A percentile compares a stretch with the other conserved stretches of the same genome.
Conservation (phyloP, 148 eudicot species). For the Rhododendron griersonianum region DNA sequence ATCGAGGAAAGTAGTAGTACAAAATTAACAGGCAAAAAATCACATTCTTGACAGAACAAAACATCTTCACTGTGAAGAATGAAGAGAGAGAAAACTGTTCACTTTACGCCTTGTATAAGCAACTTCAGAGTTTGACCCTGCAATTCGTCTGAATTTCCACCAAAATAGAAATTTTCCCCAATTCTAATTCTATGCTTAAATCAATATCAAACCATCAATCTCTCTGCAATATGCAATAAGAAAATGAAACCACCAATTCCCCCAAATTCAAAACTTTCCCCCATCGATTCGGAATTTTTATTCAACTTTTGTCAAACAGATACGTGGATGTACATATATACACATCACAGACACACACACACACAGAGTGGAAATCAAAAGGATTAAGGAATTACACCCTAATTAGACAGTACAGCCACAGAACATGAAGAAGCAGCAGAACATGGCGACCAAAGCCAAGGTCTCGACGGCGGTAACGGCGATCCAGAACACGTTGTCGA, state of each 20-base stretch:
- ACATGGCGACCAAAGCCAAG: conserved; percentile 36
- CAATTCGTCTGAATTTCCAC: background rate
- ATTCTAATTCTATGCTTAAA: background rate
- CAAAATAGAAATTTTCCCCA: background rate
- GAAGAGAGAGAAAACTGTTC: background rate
- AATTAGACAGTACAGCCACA: conserved; percentile 53
- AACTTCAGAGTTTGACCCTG: background rate
- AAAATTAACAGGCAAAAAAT: background rate
- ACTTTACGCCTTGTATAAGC: background rate
- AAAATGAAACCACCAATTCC: background rate
- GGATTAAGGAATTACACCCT: conserved; percentile 9
- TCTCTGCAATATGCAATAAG: background rate
- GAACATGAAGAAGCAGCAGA: conserved; percentile 49
- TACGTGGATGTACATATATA: background rate
- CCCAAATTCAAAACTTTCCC: background rate
- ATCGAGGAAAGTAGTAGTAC: background rate
- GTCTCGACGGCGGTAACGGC: conserved; percentile 40
- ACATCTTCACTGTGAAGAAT: background rate
- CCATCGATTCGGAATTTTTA: background rate
- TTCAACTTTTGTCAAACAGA: background rate
- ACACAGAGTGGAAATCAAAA: background rate
- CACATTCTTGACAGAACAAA: background rate
- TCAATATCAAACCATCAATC: background rate
- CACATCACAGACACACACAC: background rate
- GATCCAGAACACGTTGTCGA: conserved; percentile 50